A percentile compares a stretch with the other conserved stretches of the same genome.
These are phyloP conservation scores for Vitis vinifera DNA, from an alignment of 164 flowering plant species.

Conservation along the genomic window DNA sequence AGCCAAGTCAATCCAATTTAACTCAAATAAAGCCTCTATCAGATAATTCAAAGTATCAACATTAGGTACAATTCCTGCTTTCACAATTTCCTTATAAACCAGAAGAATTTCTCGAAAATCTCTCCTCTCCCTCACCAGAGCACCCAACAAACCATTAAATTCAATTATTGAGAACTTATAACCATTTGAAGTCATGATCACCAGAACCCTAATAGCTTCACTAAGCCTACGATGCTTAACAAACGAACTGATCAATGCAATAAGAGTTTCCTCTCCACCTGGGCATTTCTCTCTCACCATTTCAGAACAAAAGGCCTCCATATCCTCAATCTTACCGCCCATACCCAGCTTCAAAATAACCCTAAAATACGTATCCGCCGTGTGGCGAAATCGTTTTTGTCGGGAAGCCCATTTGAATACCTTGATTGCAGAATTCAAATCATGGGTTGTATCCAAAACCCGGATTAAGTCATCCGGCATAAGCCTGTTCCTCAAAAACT, in stretches of 20 bases:
- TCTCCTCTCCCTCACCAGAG: conserved; percentile 43
- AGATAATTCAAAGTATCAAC: conserved; percentile 59
- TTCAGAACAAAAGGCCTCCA: conserved; percentile 50
- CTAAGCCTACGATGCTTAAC: conserved; percentile 32
- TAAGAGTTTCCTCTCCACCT: conserved; percentile 32
- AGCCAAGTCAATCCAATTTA: conserved; percentile 37
- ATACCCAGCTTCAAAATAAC: conserved; percentile 62
- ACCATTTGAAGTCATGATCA: conserved; percentile 42
- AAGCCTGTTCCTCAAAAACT: conserved; percentile 34
- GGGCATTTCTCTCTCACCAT: conserved; percentile 48
- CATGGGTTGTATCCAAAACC: conserved; percentile 44
- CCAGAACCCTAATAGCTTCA: conserved; percentile 55
- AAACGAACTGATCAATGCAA: conserved; percentile 37
- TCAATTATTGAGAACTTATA: conserved; percentile 32
- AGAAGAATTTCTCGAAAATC: conserved; percentile 49
- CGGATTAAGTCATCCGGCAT: conserved; percentile 43
- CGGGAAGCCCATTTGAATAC: conserved; percentile 66
- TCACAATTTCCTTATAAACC: conserved; percentile 81
- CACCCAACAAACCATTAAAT: conserved; percentile 49
- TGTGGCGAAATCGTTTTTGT: conserved; percentile 47
- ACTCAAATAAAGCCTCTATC: conserved; percentile 52
- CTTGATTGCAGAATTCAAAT: conserved; percentile 45
- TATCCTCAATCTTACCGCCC: conserved; percentile 43
- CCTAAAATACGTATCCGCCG: conserved; percentile 40
- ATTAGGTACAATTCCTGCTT: conserved; percentile 52